A percentile compares a stretch with the other conserved stretches of the same genome.
Conservation (phyloP, 2,329 filamentous ascomycete genomes). For the Monosporascus ibericus region DNA sequence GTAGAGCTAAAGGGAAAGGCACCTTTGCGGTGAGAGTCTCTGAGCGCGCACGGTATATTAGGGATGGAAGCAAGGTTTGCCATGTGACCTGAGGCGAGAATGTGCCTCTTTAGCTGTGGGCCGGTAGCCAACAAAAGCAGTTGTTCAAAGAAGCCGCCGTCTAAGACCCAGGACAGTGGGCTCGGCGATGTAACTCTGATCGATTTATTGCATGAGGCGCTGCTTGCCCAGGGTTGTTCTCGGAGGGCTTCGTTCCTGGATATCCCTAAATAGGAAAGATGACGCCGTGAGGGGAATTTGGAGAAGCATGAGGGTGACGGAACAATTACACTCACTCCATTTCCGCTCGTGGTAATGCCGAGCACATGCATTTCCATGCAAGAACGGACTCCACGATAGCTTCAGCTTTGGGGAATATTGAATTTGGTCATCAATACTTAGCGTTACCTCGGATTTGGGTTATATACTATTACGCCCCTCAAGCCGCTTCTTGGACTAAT, state of each 20-base stretch:
- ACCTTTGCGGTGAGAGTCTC: no score
- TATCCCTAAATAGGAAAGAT: conserved; percentile 18
- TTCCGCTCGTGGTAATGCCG: not conserved
- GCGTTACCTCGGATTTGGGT: no score
- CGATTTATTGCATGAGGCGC: conserved; percentile 8
- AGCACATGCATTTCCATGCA: conserved; percentile 5
- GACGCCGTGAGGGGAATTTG: conserved; percentile 9
- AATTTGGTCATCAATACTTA: no score
- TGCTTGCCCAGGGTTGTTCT: conserved; percentile 16
- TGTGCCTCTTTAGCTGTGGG: no score
- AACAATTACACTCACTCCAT: conserved; percentile 1
- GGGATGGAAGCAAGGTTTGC: no score
- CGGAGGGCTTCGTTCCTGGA: conserved; percentile 14
- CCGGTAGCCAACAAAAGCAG: no score
- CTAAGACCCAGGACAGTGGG: not conserved
- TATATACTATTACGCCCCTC: no score
- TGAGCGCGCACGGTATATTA: no score
- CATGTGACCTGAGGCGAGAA: no score
- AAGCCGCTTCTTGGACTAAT: no score
- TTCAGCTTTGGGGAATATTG: no score
- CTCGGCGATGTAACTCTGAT: conserved; percentile 7
- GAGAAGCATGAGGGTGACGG: conserved; percentile 9
- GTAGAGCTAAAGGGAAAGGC: no score
- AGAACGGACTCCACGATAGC: conserved; percentile 4
- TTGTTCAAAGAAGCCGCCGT: not conserved